Base-by-base conservation (phyloP, 352 stramenopile species). In the Phytophthora aleatoria region DNA sequence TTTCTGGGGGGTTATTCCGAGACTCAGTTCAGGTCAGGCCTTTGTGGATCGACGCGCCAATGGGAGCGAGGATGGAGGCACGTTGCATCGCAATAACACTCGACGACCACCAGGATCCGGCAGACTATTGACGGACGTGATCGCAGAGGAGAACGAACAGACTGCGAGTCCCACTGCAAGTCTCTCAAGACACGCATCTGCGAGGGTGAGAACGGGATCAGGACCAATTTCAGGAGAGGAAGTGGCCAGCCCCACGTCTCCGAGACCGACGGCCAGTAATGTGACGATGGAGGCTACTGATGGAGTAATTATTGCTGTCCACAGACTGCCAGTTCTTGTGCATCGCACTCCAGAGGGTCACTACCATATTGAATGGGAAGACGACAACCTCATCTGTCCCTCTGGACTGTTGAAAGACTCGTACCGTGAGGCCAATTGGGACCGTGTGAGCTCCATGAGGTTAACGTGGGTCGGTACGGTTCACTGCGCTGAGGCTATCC, bases 261-360 rank as follows among this genome's bases (percentile, higher is more conserved):
- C 69, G 0, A 28, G 58, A 6, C 36, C 45, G 27, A 54, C 61
- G 8, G 27, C 64, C 9, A 52, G 11, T n/a, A 91, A 94, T 52
- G 75, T 95, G 33, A 91, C 84, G 50, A 97, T 99, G 48, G 95
- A 96, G 56, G 89, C 89, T 2, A 97, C 91, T 0, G 97, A 99
- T 71, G 95, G 95, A 33, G 87, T 99, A 5, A 97, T 99, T 50
- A 98, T 99, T 6, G 96, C 98, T 6, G 95, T 94, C n/a, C 97
- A 98, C 39, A 97, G 98, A 59, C 78, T 99, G 30, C 97, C 97
- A 1, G 95, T 99, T 9, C 77, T 98, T 26, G 80, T 99, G 28
- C 86, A 87, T 41, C 73, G 85, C 50, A 83, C 69, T 1, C 61
- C 64, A 4, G 82, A 94, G 51, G 85, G 87, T 13, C 68, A 85